Conservation (phyloP, 192 early-diverging fungal species). For the Mortierella alpina region DNA sequence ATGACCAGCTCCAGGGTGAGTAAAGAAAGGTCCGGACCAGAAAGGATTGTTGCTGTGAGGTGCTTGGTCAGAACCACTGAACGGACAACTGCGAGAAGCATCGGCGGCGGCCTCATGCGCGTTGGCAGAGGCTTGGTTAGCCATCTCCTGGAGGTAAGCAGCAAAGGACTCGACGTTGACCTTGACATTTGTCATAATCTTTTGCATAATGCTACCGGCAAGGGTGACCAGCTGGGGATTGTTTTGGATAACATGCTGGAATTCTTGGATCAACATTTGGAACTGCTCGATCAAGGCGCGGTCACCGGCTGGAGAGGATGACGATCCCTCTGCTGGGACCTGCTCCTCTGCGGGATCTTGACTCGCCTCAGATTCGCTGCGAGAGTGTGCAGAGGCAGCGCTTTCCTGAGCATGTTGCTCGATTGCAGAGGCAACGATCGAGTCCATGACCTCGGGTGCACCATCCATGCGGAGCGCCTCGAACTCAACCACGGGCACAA, state of each 20-base stretch:
- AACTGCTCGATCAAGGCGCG: conserved; percentile 44
- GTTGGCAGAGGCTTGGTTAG: conserved; percentile 8
- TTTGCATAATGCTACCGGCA: conserved; percentile 39
- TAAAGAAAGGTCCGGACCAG: conserved; percentile 23
- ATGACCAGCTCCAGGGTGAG: conserved; percentile 8
- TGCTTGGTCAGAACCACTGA: not conserved
- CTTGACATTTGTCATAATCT: conserved; percentile 42
- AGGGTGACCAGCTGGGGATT: conserved; percentile 42
- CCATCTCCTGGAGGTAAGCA: conserved; percentile 24
- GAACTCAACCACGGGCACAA: conserved; percentile 35
- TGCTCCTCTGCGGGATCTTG: conserved; percentile 32
- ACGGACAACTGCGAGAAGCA: conserved; percentile 21
- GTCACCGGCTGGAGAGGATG: not conserved
- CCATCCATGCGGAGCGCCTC: conserved; percentile 38
- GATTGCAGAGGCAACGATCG: conserved; percentile 50
- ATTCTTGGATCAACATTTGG: conserved; percentile 40
- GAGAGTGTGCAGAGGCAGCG: conserved; percentile 6
- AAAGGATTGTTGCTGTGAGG: conserved; percentile 23
- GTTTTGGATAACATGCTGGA: conserved; percentile 50
- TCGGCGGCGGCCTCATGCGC: conserved; percentile 24
- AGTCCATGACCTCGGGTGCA: conserved; percentile 39
- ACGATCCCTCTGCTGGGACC: not conserved
- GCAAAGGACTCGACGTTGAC: conserved; percentile 50
- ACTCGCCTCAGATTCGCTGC: not conserved
- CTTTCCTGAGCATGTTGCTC: conserved; percentile 45